Evolutionary conservation across 2,329 filamentous ascomycete species (phyloP).

Genomic region (Ophiostoma fasciatum): DNA sequence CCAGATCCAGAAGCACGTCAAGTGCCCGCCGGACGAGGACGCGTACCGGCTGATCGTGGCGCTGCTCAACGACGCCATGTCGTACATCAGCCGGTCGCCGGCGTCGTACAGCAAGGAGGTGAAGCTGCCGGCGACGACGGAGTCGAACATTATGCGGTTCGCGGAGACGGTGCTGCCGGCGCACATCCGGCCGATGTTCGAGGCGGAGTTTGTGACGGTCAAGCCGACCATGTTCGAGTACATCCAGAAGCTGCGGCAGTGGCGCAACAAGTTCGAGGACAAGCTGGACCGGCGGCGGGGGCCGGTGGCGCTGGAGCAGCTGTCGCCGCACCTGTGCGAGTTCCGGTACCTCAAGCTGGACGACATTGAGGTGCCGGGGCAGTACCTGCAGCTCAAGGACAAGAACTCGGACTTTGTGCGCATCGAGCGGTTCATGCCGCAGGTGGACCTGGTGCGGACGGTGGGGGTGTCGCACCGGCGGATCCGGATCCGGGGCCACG

Average conservation of each 20-base stretch:
- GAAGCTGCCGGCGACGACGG: constrained; percentile 77
- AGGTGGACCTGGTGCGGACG: constrained; percentile 82
- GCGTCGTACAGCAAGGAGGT: constrained; percentile 77
- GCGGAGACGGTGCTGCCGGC: constrained; percentile 88
- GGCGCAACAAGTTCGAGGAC: constrained; percentile 96
- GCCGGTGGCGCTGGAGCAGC: constrained; percentile 63
- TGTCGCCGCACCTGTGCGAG: constrained; percentile 83
- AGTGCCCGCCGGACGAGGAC: constrained; percentile 95
- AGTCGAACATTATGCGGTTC: constrained; percentile 93
- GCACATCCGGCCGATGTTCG: constrained; percentile 92
- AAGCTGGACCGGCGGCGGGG: constrained; percentile 76
- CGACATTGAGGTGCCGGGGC: constrained; percentile 92
- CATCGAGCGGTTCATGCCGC: constrained; percentile 91
- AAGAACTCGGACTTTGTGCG: constrained; percentile 98
- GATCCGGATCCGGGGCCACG: constrained; percentile 90
- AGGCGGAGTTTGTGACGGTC: constrained; percentile 87
- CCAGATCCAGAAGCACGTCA: constrained; percentile 98
- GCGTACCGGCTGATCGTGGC: constrained; percentile 96
- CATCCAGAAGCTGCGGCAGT: constrained; percentile 88
- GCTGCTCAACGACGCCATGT: constrained; percentile 84
- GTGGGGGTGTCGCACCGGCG: constrained; percentile 85
- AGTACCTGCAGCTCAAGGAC: constrained; percentile 93
- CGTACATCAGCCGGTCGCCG: constrained; percentile 81
- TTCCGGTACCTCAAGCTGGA: constrained; percentile 98
- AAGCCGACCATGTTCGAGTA: constrained; percentile 98